Evolutionary conservation across 2,329 filamentous ascomycete genomes (phyloP), one percentile per base, ranked within the genome.

Genomic region (Penicillium sp.): DNA sequence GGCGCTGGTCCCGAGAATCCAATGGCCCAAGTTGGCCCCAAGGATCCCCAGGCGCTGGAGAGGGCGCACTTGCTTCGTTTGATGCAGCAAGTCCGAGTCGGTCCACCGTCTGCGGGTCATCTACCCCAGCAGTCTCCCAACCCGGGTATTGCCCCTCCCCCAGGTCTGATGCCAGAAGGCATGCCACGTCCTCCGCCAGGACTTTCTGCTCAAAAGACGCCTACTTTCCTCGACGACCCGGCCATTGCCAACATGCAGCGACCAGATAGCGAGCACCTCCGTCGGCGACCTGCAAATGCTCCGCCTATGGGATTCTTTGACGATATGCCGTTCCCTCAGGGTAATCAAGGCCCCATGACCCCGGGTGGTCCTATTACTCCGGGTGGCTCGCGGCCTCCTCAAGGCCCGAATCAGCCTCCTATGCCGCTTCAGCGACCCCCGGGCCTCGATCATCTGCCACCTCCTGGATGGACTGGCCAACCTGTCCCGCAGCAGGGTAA

Each of bases 1-100:
- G 59, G 65, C 53, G 56, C 67, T 48, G 64, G 61, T 2, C 63
- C 70, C 11, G 73, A 75, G 47, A 65, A 63, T 52, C 59, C 71
- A 2, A 58, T 73, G 31, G 54, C 63, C 6, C 65, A 70, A 33
- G 63, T 65, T 75, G 33, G 71, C 73, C 60, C 73, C 56, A 71
- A 75, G 71, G 68, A 78, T 60, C 54, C 77, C 67, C 74, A 71
- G 61, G 68, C 60, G 70, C 84, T 81, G 65, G 90, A 93, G 65
- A 85, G 88, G n/a, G 89, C 95, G 62, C 92, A 94, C 70, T 78
- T 96, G 48, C 90, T 96, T 75, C 89, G 87, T 60, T 81, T 96
- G 31, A 94, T 96, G 90, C 85, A 88, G 64, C 81, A 83, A 67
- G 77, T 80, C 16, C 72, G 71, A 43, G 66, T 76, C 33, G 71